phyloP scores from a whole-genome alignment of 2,329 filamentous ascomycete species.

The Verticillium albo-atrum region DNA sequence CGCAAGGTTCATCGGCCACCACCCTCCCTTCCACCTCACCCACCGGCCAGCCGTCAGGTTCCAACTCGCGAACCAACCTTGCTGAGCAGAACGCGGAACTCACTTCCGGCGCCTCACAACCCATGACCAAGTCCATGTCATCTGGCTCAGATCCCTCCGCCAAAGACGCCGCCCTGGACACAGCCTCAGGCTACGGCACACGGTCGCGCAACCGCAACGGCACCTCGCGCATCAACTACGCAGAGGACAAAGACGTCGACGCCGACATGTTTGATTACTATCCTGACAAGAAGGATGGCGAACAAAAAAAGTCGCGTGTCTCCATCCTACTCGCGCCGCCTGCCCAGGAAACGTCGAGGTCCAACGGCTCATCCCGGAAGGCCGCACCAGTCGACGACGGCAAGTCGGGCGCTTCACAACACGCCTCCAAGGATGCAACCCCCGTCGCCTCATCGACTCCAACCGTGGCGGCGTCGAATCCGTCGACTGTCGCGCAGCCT shows the following conservation, averaged over 20 bases:
- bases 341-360: slow-evolving; percentile 26
- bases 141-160: slow-evolving; percentile 38
- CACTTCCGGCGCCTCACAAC: slow-evolving; percentile 30
- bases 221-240: slow-evolving; percentile 83
- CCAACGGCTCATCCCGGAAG: slow-evolving; percentile 35
- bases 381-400: slow-evolving; percentile 31
- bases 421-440: slow-evolving; percentile 31
- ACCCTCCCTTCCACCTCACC: slow-evolving; percentile 8
- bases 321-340: slow-evolving; percentile 32
- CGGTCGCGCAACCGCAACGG: slow-evolving; percentile 85
- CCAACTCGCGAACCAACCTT: slow-evolving; percentile 21
- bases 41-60: background rate
- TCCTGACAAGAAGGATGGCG: slow-evolving; percentile 49
- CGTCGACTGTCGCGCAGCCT: slow-evolving; percentile 35
- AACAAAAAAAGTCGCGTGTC: slow-evolving; percentile 53
- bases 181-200: slow-evolving; percentile 77
- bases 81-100: slow-evolving; percentile 27
- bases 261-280: slow-evolving; percentile 75
- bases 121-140: slow-evolving; percentile 44
- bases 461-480: slow-evolving; percentile 43
- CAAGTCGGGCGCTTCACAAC: slow-evolving; percentile 26
- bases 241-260: slow-evolving; percentile 87
- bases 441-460: slow-evolving; percentile 14
- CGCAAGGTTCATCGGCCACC: slow-evolving; percentile 4
- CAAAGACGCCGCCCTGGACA: slow-evolving; percentile 47